phyloP scores from a whole-genome alignment of 1,139 yeast genomes.

The Wickerhamiella infanticola region DNA sequence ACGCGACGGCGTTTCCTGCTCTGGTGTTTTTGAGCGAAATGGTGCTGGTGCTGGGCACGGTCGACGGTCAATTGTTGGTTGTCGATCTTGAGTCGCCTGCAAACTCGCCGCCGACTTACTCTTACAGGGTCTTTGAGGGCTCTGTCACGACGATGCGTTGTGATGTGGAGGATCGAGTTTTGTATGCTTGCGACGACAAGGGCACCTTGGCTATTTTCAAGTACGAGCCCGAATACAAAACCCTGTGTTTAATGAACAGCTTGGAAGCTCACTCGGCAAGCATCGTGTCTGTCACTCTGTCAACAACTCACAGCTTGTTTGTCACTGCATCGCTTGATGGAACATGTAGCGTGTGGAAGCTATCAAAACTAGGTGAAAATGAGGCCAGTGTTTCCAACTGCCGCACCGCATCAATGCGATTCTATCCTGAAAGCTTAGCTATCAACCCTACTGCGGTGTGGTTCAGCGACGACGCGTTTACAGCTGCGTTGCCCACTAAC shows the following conservation, averaged over 20 bases:
- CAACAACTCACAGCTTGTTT: slow-evolving; percentile 14
- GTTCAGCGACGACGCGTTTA: neutral
- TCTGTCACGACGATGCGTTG: slow-evolving; percentile 4
- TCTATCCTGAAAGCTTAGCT: slow-evolving; percentile 6
- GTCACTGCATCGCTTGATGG: slow-evolving; percentile 16
- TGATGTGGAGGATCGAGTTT: neutral
- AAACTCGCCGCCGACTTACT: neutral
- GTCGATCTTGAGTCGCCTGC: slow-evolving; percentile 5
- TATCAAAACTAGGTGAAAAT: slow-evolving; percentile 5
- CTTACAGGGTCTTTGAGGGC: neutral
- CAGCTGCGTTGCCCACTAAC: slow-evolving; percentile 7
- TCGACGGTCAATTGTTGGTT: slow-evolving; percentile 12
- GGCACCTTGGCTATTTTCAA: slow-evolving; percentile 2
- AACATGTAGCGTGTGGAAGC: slow-evolving; percentile 17
- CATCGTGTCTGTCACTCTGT: slow-evolving; percentile 3
- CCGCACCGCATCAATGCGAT: slow-evolving; percentile 10
- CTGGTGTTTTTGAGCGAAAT: slow-evolving; percentile 3
- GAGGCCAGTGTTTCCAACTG: slow-evolving; percentile 5
- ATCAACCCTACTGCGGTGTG: neutral
- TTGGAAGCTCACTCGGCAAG: slow-evolving; percentile 1
- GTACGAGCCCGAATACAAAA: neutral
- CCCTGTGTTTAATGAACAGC: slow-evolving; percentile 2
- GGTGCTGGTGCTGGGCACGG: slow-evolving; percentile 11
- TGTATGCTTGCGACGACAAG: slow-evolving; percentile 6
- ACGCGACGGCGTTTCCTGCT: slow-evolving; percentile 6